These are phyloP conservation scores for Eimeria acervulina DNA, from an alignment of 169 alveolate genomes.

Conservation along the genomic window DNA sequence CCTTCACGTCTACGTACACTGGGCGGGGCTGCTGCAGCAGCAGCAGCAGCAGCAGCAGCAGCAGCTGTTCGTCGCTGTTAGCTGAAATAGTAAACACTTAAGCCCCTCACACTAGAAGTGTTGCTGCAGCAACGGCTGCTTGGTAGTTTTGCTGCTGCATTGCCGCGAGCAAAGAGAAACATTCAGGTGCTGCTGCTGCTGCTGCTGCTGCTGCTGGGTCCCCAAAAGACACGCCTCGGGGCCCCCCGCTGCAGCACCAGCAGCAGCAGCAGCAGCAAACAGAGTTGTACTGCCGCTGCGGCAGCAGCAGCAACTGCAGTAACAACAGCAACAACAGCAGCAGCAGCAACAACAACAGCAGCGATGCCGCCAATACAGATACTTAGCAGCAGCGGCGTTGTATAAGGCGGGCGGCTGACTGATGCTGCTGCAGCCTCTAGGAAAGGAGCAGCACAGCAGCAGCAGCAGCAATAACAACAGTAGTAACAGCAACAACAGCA, in stretches of 20 bases:
- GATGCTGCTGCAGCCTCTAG: constrained; percentile 7
- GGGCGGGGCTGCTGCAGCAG: constrained; percentile 29
- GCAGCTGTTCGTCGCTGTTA: constrained; percentile 2
- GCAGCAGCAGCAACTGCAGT: constrained; percentile 18
- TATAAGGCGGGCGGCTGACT: background rate
- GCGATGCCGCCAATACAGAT: background rate
- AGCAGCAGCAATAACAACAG: background rate
- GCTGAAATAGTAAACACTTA: background rate
- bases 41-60: constrained; percentile 47
- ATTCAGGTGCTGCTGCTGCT: constrained; percentile 10
- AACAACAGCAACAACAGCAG: constrained; percentile 23
- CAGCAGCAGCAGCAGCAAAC: too few relatives aligned
- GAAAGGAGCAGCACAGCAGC: background rate
- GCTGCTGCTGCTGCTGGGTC: background rate
- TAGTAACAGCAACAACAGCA: background rate
- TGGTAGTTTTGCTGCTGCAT: background rate
- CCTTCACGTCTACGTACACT: background rate
- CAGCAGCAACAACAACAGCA: constrained; percentile 24
- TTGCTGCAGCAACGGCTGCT: constrained; percentile 22
- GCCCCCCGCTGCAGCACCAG: background rate
- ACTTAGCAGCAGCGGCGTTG: background rate
- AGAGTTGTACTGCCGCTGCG: background rate
- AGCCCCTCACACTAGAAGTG: background rate
- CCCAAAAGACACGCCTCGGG: background rate
- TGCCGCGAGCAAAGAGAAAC: background rate